Evolutionary conservation across 257 asterid species (phyloP).

Genomic region (Hygrophila difformis): DNA sequence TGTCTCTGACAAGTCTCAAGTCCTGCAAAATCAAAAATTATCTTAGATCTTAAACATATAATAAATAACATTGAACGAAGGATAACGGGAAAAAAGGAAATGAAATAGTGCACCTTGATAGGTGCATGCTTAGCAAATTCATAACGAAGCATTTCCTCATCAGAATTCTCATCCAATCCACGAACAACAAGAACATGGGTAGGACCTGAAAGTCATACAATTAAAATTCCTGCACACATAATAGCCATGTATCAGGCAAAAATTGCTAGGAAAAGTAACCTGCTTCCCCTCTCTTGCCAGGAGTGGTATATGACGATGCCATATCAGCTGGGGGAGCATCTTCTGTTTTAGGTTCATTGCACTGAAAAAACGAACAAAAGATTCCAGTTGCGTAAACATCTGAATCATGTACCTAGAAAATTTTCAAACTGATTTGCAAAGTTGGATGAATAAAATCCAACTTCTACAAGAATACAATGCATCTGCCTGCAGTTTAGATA

Average conservation of each 20-base stretch:
- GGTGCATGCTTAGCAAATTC: constrained; percentile 95
- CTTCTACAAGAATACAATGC: constrained; percentile 4
- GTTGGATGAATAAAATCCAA: background rate
- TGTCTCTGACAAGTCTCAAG: constrained; percentile 92
- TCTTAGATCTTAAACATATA: constrained; percentile 14
- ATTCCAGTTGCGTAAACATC: constrained; percentile 6
- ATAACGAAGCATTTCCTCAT: constrained; percentile 98
- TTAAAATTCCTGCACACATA: constrained; percentile 13
- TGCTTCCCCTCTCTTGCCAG: constrained; percentile 88
- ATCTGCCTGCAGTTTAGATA: background rate
- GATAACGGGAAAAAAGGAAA: background rate
- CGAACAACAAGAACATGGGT: constrained; percentile 97
- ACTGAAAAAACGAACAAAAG: constrained; percentile 34
- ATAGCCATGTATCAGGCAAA: constrained; percentile 2
- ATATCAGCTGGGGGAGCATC: constrained; percentile 98
- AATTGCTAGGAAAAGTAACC: constrained; percentile 34
- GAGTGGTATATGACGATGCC: constrained; percentile 52
- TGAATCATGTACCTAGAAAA: background rate
- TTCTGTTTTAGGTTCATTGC: constrained; percentile 89
- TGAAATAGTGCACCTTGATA: constrained; percentile 49
- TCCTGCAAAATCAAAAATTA: constrained; percentile 50
- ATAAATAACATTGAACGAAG: background rate
- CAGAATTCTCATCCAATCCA: constrained; percentile 98
- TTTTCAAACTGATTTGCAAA: background rate
- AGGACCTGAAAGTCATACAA: constrained; percentile 57